Percentiles rank a stretch among this genome's conserved stretches.
These are phyloP conservation scores for Kurtzmaniella quercitrusa DNA, from an alignment of 1,139 yeast species.

Conservation along the genomic window DNA sequence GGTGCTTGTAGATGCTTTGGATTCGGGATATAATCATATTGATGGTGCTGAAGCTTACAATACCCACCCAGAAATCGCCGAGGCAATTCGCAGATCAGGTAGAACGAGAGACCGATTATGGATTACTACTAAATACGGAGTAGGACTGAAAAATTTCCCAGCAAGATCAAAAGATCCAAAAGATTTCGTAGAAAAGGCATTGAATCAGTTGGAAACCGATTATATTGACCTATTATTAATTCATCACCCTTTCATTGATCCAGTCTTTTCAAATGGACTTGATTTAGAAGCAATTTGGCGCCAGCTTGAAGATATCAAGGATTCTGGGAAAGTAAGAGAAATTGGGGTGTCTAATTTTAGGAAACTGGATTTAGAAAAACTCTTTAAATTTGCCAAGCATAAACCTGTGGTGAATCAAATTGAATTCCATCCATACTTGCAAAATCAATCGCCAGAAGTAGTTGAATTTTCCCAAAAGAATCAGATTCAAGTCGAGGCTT, in stretches of 20 bases:
- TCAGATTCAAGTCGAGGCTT: constrained; percentile 22
- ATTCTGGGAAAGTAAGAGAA: constrained; percentile 25
- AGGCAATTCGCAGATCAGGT: constrained; percentile 14
- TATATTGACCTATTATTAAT: constrained; percentile 60
- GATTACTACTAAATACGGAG: constrained; percentile 19
- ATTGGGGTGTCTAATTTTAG: constrained; percentile 29
- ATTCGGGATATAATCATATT: constrained; percentile 19
- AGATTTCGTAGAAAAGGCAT: constrained; percentile 45
- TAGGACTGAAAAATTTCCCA: constrained; percentile 5
- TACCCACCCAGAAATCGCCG: constrained; percentile 21
- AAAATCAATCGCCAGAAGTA: constrained; percentile 21
- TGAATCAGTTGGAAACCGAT: constrained; percentile 50
- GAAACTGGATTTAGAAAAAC: constrained; percentile 16
- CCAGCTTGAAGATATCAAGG: constrained; percentile 26
- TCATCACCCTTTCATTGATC: constrained; percentile 14
- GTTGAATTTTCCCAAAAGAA: constrained; percentile 15
- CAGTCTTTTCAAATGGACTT: constrained; percentile 8
- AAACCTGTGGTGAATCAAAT: constrained; percentile 24
- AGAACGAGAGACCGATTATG: constrained; percentile 19
- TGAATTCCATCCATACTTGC: constrained; percentile 27
- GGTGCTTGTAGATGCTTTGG: constrained; percentile 11
- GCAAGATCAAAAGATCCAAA: constrained; percentile 35
- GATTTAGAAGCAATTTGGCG: constrained; percentile 22
- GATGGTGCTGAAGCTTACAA: constrained; percentile 25
- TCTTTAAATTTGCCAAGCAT: constrained; percentile 13